A percentile compares a stretch with the other conserved stretches of the same genome.
phyloP scores from a whole-genome alignment of 2,329 filamentous ascomycete genomes.

The Aspergillus fumigatiaffinis region DNA sequence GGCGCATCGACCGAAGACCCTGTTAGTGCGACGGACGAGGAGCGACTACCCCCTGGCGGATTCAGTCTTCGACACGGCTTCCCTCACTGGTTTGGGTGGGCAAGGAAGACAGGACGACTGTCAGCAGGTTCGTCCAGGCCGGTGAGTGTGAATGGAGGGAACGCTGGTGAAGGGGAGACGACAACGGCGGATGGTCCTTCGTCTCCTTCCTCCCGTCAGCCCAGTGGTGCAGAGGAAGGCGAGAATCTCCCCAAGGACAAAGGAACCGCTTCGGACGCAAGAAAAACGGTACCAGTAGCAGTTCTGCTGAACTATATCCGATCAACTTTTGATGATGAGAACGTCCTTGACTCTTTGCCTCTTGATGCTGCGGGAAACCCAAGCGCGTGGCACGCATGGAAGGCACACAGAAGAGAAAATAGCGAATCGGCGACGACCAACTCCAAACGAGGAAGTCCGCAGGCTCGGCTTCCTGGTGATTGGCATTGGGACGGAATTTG shows the following conservation, averaged over 20 bases:
- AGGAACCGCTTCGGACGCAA: slow-evolving; percentile 17
- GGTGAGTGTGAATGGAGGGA: slow-evolving; percentile 39
- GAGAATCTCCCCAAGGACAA: slow-evolving; percentile 10
- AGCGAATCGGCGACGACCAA: slow-evolving; percentile 10
- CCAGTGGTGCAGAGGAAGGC: slow-evolving; percentile 3
- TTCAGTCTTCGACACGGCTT: slow-evolving; percentile 91
- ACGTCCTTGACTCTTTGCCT: slow-evolving; percentile 72
- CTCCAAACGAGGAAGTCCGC: slow-evolving; percentile 45
- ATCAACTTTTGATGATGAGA: slow-evolving; percentile 73
- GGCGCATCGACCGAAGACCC: slow-evolving; percentile 70
- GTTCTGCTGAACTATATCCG: slow-evolving; percentile 77
- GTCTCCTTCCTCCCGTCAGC: slow-evolving; percentile 4
- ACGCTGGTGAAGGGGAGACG: slow-evolving; percentile 1
- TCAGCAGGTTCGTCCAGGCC: slow-evolving; percentile 39
- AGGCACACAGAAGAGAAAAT: slow-evolving; percentile 57
- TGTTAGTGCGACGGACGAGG: slow-evolving; percentile 77
- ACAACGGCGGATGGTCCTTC: neutral
- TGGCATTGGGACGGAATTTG: slow-evolving; percentile 99
- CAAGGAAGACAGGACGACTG: slow-evolving; percentile 40
- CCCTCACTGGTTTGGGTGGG: slow-evolving; percentile 77
- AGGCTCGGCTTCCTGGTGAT: slow-evolving; percentile 63
- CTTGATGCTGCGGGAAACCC: slow-evolving; percentile 81
- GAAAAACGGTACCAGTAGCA: slow-evolving; percentile 53
- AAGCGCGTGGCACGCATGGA: slow-evolving; percentile 93
- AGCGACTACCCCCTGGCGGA: slow-evolving; percentile 78